These are phyloP conservation scores for Salix arbutifolia DNA, from an alignment of 345 rosid genomes.

Conservation along the genomic window DNA sequence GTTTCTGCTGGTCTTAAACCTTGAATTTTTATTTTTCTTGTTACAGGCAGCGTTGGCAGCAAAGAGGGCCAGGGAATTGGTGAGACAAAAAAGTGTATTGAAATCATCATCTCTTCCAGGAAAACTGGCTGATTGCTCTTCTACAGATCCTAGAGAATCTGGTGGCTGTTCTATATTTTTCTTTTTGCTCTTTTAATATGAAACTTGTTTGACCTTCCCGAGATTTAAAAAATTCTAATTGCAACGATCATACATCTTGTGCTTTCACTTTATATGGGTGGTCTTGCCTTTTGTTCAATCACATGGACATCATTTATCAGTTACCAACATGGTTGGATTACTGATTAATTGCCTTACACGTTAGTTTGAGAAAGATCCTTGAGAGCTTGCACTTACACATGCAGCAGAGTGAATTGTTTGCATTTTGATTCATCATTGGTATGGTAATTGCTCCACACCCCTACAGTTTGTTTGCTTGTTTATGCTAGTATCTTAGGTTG, in stretches of 20 bases:
- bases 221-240: background rate
- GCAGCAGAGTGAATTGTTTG: background rate
- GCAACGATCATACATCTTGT: background rate
- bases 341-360: background rate
- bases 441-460: background rate
- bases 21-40: constrained; percentile 10
- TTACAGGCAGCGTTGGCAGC: constrained; percentile 98
- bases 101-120: constrained; percentile 97
- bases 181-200: background rate
- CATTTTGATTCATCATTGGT: background rate
- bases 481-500: background rate
- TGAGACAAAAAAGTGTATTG: constrained; percentile 81
- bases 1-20: background rate
- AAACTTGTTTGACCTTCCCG: background rate
- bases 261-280: background rate
- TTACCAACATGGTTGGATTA: background rate
- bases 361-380: background rate
- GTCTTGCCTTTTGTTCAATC: background rate
- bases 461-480: background rate
- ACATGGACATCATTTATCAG: background rate
- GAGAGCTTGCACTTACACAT: background rate
- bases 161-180: constrained; percentile 38
- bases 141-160: constrained; percentile 82
- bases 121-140: constrained; percentile 95
- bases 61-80: constrained; percentile 94